Evolutionary conservation across 306 rosid genomes (phyloP).

Genomic region (Ceratonia siliqua): DNA sequence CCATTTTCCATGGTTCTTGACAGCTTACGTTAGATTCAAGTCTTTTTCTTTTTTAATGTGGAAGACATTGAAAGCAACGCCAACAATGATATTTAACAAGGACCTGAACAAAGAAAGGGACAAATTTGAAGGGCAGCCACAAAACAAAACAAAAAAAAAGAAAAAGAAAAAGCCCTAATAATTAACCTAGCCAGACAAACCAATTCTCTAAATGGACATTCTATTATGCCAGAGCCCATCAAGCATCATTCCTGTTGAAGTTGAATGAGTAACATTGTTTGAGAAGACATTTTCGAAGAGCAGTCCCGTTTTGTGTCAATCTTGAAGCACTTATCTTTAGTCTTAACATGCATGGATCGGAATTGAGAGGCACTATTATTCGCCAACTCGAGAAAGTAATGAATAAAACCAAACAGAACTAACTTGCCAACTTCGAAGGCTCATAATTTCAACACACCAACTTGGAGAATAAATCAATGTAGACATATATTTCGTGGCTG

Average conservation of each 20-base stretch:
- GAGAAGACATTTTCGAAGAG: background rate
- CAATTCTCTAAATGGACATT: constrained; percentile 27
- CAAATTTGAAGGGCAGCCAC: constrained; percentile 41
- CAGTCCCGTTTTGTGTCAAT: background rate
- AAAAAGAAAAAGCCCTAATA: background rate
- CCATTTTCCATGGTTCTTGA: background rate
- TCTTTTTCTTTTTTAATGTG: background rate
- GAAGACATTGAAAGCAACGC: constrained; percentile 34
- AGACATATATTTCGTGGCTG: constrained; percentile 26
- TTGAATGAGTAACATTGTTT: background rate
- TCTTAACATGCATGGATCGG: background rate
- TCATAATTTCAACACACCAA: constrained; percentile 31
- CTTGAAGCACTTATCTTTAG: background rate
- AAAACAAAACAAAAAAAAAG: constrained; percentile 32
- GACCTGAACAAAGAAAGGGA: constrained; percentile 32
- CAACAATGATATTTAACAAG: constrained; percentile 3
- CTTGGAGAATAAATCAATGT: constrained; percentile 16
- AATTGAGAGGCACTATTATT: background rate
- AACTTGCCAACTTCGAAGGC: constrained; percentile 2
- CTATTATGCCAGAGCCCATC: constrained; percentile 26
- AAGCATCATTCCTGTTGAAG: background rate
- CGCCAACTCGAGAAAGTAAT: background rate
- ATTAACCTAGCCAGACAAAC: constrained; percentile 20
- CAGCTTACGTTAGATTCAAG: background rate
- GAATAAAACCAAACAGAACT: background rate